Evolutionary conservation across 805 yeast genomes (phyloP).

Genomic region (Candida arabinofermentans): DNA sequence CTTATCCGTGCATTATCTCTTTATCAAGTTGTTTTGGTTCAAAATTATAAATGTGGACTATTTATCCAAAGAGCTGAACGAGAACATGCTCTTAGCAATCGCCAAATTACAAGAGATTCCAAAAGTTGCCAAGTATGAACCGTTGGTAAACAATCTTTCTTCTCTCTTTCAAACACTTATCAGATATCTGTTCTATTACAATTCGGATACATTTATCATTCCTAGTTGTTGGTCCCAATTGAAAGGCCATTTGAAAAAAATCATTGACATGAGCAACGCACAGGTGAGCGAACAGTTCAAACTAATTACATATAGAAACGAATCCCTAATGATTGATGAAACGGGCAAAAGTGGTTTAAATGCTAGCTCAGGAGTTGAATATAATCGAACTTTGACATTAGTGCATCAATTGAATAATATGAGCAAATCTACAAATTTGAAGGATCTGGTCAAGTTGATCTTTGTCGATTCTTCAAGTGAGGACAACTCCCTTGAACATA

Average conservation of each 20-base stretch:
- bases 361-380: conserved; percentile 10
- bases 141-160: conserved; percentile 18
- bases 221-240: conserved; percentile 60
- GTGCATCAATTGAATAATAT: conserved; percentile 28
- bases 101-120: conserved; percentile 18
- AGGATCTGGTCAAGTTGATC: conserved; percentile 17
- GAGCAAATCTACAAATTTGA: conserved; percentile 9
- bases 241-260: conserved; percentile 43
- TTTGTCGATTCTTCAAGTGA: conserved; percentile 22
- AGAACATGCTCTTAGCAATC: conserved; percentile 41
- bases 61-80: conserved; percentile 62
- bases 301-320: conserved; percentile 62
- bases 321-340: conserved; percentile 58
- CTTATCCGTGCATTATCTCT: conserved; percentile 37
- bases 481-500: conserved; percentile 8
- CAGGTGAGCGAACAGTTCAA: conserved; percentile 46
- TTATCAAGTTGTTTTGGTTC: conserved; percentile 68
- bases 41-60: conserved; percentile 54
- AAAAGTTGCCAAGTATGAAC: conserved; percentile 11
- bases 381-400: conserved; percentile 16
- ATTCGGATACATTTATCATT: conserved; percentile 58
- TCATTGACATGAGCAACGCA: conserved; percentile 31
- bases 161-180: conserved; percentile 32
- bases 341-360: conserved; percentile 11
- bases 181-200: conserved; percentile 41